A percentile compares a stretch with the other conserved stretches of the same genome.
Conservation (phyloP, 2,329 filamentous ascomycete species). For the Cordyceps farinosa region DNA sequence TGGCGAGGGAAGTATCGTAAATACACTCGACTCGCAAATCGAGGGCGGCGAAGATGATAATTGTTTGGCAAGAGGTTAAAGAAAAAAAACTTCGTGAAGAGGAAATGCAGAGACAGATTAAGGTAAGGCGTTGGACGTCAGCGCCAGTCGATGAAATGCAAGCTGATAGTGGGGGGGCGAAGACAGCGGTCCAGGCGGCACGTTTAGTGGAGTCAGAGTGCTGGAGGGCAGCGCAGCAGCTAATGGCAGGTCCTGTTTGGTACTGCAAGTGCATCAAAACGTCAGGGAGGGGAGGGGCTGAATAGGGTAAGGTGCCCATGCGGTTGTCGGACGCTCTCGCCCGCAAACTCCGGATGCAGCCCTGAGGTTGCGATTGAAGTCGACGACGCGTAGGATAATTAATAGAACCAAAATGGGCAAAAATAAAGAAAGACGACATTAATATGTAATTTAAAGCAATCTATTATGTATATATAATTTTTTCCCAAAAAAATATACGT, state of each 20-base stretch:
- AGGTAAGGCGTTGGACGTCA: slow-evolving; percentile 5
- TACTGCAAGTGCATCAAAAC: not conserved
- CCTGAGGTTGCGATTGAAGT: not conserved
- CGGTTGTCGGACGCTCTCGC: slow-evolving; percentile 10
- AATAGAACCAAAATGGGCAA: not conserved
- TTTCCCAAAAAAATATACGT: not conserved
- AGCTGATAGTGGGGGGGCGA: not conserved
- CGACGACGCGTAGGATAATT: not conserved
- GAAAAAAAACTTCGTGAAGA: not conserved
- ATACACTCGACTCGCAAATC: not conserved
- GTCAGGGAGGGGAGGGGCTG: not conserved
- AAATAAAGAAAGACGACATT: not conserved
- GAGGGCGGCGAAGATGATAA: not conserved
- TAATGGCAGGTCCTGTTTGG: not conserved
- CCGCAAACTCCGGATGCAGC: slow-evolving; percentile 18
- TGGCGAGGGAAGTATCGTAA: not conserved
- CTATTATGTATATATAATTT: not conserved
- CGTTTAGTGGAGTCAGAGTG: not conserved
- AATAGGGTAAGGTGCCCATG: not conserved
- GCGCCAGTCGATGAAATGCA: slow-evolving; percentile 8
- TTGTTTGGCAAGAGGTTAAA: not conserved
- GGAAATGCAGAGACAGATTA: not conserved
- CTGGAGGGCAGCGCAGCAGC: not conserved
- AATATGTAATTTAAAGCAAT: not conserved
- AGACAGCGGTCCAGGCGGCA: not conserved